Conservation (phyloP, 768 basidiomycete species). For the Amanita molliuscula region DNA sequence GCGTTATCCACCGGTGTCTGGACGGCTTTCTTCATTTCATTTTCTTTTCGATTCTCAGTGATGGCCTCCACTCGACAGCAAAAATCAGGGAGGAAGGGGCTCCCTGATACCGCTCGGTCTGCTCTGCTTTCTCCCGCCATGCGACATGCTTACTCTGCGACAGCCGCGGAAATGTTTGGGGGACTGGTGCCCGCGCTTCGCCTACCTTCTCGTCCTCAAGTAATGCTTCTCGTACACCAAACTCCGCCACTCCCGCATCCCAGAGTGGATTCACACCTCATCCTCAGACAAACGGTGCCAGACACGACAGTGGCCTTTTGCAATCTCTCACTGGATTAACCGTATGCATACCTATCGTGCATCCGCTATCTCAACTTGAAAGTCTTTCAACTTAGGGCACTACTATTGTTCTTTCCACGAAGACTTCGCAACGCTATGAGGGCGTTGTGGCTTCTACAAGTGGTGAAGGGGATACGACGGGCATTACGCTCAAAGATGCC, state of each 20-base stretch:
- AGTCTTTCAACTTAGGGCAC: slow-evolving; percentile 42
- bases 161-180: slow-evolving; percentile 46
- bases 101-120: slow-evolving; percentile 48
- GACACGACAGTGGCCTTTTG: slow-evolving; percentile 41
- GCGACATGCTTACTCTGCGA: slow-evolving; percentile 13
- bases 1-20: slow-evolving; percentile 25
- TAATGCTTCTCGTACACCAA: slow-evolving; percentile 25
- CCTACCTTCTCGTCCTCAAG: slow-evolving; percentile 57
- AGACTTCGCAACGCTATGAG: slow-evolving; percentile 63
- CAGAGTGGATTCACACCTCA: slow-evolving; percentile 35
- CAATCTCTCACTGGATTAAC: slow-evolving; percentile 61
- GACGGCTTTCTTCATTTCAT: slow-evolving; percentile 21
- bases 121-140: slow-evolving; percentile 9
- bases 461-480: slow-evolving; percentile 56
- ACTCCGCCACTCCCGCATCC: slow-evolving; percentile 21
- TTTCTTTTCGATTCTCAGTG: slow-evolving; percentile 17
- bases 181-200: slow-evolving; percentile 50
- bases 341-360: slow-evolving; percentile 30
- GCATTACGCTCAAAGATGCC: slow-evolving; percentile 69
- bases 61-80: slow-evolving; percentile 63
- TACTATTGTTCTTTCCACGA: slow-evolving; percentile 66
- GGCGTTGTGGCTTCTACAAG: slow-evolving; percentile 55
- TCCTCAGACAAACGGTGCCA: slow-evolving; percentile 37
- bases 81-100: slow-evolving; percentile 55
- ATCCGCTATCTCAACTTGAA: neutral